Conservation (phyloP, 2,329 filamentous ascomycete species). For the Neurospora sp. region DNA sequence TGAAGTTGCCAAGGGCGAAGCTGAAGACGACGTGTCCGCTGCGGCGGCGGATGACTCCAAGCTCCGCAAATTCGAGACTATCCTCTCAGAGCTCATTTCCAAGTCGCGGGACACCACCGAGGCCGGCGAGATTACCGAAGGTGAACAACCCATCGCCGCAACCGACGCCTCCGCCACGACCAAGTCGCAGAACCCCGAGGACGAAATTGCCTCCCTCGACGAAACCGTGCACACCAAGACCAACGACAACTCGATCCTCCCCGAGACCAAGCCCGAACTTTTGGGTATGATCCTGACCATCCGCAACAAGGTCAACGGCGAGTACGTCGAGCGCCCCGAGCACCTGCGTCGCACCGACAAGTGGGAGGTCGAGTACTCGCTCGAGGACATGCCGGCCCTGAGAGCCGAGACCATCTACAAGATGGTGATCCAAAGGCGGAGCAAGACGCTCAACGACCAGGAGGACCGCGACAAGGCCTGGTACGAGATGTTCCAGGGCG, state of each 20-base stretch:
- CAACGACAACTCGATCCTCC: neutral
- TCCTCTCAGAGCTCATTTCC: slow-evolving; percentile 39
- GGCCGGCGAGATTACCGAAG: slow-evolving; percentile 2
- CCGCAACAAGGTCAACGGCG: slow-evolving; percentile 62
- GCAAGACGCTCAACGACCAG: slow-evolving; percentile 31
- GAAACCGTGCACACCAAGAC: neutral
- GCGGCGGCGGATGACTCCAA: slow-evolving; percentile 24
- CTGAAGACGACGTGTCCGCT: slow-evolving; percentile 14
- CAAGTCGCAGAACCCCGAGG: neutral
- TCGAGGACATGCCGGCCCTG: slow-evolving; percentile 48
- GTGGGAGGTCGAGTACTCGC: slow-evolving; percentile 73
- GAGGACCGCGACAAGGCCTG: slow-evolving; percentile 29
- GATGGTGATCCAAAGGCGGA: slow-evolving; percentile 9
- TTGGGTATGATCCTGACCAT: slow-evolving; percentile 64
- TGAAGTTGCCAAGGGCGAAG: slow-evolving; percentile 6
- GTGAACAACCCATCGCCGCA: neutral
- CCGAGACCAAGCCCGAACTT: slow-evolving; percentile 28
- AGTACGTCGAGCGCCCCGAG: slow-evolving; percentile 51
- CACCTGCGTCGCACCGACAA: slow-evolving; percentile 30
- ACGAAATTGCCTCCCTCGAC: neutral
- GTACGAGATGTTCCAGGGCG: slow-evolving; percentile 37
- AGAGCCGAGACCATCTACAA: slow-evolving; percentile 44
- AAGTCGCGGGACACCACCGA: slow-evolving; percentile 16
- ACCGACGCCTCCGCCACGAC: neutral
- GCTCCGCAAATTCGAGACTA: slow-evolving; percentile 39